Base-by-base conservation (phyloP, 2,329 filamentous ascomycete species). In the Penicillium expansum region DNA sequence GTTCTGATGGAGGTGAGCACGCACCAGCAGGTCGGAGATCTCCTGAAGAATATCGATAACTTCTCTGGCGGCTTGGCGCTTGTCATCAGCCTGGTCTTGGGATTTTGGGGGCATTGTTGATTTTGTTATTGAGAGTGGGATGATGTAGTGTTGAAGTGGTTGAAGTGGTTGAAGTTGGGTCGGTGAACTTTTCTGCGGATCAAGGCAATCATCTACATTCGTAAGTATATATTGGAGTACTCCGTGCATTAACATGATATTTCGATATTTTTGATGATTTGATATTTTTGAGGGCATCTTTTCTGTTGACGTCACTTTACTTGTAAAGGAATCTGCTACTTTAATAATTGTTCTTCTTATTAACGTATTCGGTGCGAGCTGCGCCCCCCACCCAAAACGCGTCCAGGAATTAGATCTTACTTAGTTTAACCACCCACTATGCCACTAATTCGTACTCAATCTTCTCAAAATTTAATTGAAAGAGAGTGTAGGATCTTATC, bases 31-130 rank as follows among this genome's bases (percentile, higher is more conserved):
- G 9, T 71, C 73, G 32, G 78, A 79, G 35, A 81, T 80, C 62
- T 81, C 79, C 57, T 79, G 74, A 52, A 81, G 75, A 53, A 81
- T 80, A 63, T 80, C 78, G 52, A 80, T 78, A 45, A 80, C 77
- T 67, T 81, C 79, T 43, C 77, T 74, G 43, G 79, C 79, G 20
- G 78, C 79, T 70, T 79, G 76, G 54, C 77, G 75, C 67, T 80
- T 80, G 49, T 76, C 74, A 33, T 78, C 76, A 49, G 72, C 70
- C 63, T 76, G 72, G 8, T 56, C 54, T 56, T 55, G 37, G 1
- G 52, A n/a, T 29, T 50, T 55, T 1, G 75, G 66, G 29, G 76
- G 70, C 75, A 78, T 77, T 56, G 55, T 64, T 64, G n/a, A 22
- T 33, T 30, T 27, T 50, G 30, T n/a, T 35, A 48, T 10, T 20